A percentile compares a stretch with the other conserved stretches of the same genome.
Conservation (phyloP, 2,329 filamentous ascomycete species). For the Fusarium chaquense region DNA sequence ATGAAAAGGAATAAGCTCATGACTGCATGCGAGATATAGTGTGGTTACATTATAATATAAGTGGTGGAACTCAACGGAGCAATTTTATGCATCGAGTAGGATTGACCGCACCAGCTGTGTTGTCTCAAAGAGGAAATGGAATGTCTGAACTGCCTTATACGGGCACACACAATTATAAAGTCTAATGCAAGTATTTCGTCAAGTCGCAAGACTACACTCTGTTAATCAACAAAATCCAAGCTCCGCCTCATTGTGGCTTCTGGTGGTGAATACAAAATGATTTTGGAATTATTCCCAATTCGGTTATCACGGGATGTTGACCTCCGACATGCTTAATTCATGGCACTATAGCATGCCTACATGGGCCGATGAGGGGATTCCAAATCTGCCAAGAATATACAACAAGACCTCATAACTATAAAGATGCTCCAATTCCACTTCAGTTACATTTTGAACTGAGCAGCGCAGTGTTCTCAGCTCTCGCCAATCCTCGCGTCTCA, state of each 20-base stretch:
- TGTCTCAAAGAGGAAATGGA: background rate
- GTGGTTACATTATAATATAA: background rate
- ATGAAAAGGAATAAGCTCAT: no score
- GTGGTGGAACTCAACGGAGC: constrained; percentile 1
- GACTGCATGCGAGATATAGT: background rate
- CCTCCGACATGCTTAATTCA: constrained; percentile 36
- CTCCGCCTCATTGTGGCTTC: background rate
- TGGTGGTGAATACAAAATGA: background rate
- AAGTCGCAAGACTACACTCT: background rate
- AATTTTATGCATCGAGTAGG: background rate
- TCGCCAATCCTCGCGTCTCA: background rate
- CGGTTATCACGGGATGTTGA: constrained; percentile 25
- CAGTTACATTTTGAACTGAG: background rate
- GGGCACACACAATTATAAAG: background rate
- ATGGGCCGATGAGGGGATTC: constrained; percentile 10
- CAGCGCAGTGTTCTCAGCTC: background rate
- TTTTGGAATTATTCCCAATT: constrained; percentile 25
- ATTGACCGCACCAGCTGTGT: background rate
- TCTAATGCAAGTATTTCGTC: background rate
- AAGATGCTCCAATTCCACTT: background rate
- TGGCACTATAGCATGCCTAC: constrained; percentile 6
- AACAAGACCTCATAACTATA: constrained; percentile 14
- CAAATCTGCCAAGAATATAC: background rate
- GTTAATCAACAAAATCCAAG: background rate
- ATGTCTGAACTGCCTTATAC: background rate